Base-by-base conservation (phyloP, 2,329 filamentous ascomycete species). In the Fusarium marasasianum region DNA sequence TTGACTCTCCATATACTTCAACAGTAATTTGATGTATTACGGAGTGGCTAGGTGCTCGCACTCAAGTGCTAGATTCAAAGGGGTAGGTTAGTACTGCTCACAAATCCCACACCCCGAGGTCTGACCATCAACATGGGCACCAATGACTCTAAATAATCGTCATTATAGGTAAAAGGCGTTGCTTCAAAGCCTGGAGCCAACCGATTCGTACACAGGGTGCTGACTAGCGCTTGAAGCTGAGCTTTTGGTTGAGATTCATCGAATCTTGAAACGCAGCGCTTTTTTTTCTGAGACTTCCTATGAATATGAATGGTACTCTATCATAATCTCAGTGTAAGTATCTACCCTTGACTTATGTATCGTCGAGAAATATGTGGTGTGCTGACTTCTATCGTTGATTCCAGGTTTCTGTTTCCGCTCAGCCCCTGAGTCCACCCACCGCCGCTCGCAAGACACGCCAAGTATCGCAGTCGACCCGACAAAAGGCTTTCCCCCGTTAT, bases 271-370 rank as follows among this genome's bases (percentile, higher is more conserved):
- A n/a, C 24, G 35, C 20, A 24, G 35, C 51, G 51, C 51, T 54
- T 29, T 41, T 40, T 55, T 26, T 41, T 29, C 51, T 29, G 14
- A 8, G 11, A n/a, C 20, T 38, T 29, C 24, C 24, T 18, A 55
- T 18, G 4, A 20, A 17, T 5, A n/a, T 40, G 2, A 29, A 15
- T 29, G 5, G 6, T 41, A 20, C 1, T 29, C 20, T 13, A 29
- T 18, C 51, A 29, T 29, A 10, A 40, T 29, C 8, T 3, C 3
- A 10, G 6, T 18, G n/a, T 5, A 55, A n/a, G 0, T 10, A 12
- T 13, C 20, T 55, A 18, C 1, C 20, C 8, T 55, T 2, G n/a
- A 0, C 2, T 10, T 29, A 5, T 12, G 0, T 29, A 15, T 41
- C 3, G 10, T 51, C 17, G 2, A 29, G 24, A 20, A n/a, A n/a